Percentiles rank a stretch among this genome's conserved stretches.
These are phyloP conservation scores for Hortiboletus flavorubellus DNA, from an alignment of 768 basidiomycete genomes.

Conservation along the genomic window DNA sequence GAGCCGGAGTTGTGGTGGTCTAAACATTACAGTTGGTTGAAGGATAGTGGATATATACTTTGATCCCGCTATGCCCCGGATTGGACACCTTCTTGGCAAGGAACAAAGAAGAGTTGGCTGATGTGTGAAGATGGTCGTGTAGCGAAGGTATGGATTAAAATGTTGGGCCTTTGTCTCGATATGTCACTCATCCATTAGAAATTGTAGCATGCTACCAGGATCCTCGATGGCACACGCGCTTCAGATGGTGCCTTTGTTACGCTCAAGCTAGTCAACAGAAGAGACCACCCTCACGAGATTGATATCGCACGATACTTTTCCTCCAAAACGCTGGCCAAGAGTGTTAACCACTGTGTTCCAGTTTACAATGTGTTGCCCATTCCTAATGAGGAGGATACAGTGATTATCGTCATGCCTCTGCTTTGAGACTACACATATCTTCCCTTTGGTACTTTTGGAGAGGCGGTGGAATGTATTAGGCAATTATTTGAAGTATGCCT, in stretches of 20 bases:
- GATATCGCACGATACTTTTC: constrained; percentile 28
- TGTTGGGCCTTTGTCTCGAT: too few relatives aligned
- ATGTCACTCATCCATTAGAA: constrained; percentile 17
- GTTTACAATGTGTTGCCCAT: constrained; percentile 24
- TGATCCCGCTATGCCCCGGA: constrained; percentile 20
- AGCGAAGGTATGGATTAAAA: background rate
- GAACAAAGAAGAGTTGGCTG: background rate
- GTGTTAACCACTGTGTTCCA: constrained; percentile 36
- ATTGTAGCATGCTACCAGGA: constrained; percentile 5
- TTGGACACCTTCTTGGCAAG: constrained; percentile 22
- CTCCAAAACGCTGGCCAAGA: background rate
- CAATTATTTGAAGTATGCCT: constrained; percentile 31
- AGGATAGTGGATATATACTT: constrained; percentile 15
- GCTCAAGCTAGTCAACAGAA: constrained; percentile 27
- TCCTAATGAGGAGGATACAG: background rate
- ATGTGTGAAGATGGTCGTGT: constrained; percentile 5
- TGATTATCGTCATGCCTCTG: constrained; percentile 35
- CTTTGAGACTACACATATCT: constrained; percentile 26
- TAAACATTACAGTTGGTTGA: constrained; percentile 10
- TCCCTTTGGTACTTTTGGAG: constrained; percentile 22
- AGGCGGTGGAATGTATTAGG: constrained; percentile 24
- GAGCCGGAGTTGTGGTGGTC: constrained; percentile 11
- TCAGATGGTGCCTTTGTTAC: constrained; percentile 27
- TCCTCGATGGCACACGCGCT: constrained; percentile 30
- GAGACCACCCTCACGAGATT: constrained; percentile 26